Base-by-base conservation (phyloP, 202 grass and related monocot species). In the Schoenoplectus triqueter region DNA sequence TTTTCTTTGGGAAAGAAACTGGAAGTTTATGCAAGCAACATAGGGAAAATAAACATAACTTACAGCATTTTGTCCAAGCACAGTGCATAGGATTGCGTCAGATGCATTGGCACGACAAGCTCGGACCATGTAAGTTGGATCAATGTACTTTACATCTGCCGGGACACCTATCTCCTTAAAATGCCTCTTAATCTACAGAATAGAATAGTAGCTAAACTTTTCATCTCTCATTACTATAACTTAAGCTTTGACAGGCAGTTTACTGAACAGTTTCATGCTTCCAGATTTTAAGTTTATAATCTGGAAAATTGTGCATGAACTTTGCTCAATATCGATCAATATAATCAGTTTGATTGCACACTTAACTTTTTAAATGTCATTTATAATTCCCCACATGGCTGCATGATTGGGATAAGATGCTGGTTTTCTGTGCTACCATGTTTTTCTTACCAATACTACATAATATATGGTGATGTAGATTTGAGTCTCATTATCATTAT, bases 121-220 rank as follows among this genome's bases (percentile, higher is more conserved):
- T n/a, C 95, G 91, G 59, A 98, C 87, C 95, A 98, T 98, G 84
- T 95, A 98, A 79, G 95, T 98, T 62, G 95, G 95, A 86, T 98
- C 93, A 20, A 95, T 95, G 82, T 98, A 98, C 52, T 98, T 98
- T 3, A 95, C 6, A 92, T 98, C 95, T 87, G 92, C 95, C 46
- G 88, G 92, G 64, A 95, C 85, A 81, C 71, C 84, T 2, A 92
- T 90, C 54, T 88, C 88, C 89, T 93, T 98, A 88, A 98, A 98
- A 93, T 98, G 91, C 20, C 86, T 90, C 85, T 98, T 98, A 78
- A 98, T 95, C 95, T 98, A 89, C 20, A 55, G 31, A 45, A 39
- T 40, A 70, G 15, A 41, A 59, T 42, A 18, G 42, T 13, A 83
- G 55, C 54, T 42, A 42, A 7, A 59, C 1, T 44, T 46, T 21